These are phyloP conservation scores for Fusarium bulbicola DNA, from an alignment of 2,329 filamentous ascomycete species.

Conservation along the genomic window DNA sequence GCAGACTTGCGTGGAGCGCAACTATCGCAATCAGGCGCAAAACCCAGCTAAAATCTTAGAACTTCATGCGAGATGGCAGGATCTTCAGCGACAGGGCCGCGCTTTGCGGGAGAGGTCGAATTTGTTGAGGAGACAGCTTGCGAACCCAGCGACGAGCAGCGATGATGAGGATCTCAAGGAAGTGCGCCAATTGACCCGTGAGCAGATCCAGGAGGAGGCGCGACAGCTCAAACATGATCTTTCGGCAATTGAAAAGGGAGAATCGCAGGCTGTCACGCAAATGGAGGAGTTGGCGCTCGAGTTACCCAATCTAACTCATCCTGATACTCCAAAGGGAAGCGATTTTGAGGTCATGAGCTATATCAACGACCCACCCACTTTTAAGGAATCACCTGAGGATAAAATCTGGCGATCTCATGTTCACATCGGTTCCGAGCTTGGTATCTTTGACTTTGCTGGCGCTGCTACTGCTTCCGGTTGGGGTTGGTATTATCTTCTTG, in stretches of 20 bases:
- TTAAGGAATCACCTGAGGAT: constrained; percentile 41
- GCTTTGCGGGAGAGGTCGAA: constrained; percentile 74
- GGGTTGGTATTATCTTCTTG: constrained; percentile 98
- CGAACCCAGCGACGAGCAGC: constrained; percentile 59
- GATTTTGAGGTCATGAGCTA: constrained; percentile 74
- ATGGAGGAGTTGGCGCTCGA: constrained; percentile 79
- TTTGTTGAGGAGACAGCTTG: constrained; percentile 63
- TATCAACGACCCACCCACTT: constrained; percentile 76
- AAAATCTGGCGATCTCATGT: constrained; percentile 78
- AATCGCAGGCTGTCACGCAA: constrained; percentile 67
- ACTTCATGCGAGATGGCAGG: constrained; percentile 66
- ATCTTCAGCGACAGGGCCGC: constrained; percentile 68
- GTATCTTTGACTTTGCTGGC: constrained; percentile 87
- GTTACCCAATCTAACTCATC: constrained; percentile 86
- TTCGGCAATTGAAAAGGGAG: constrained; percentile 66
- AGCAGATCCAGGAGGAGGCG: constrained; percentile 70
- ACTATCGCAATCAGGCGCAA: constrained; percentile 70
- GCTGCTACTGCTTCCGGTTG: constrained; percentile 87
- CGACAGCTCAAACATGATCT: constrained; percentile 71
- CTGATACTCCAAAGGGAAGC: constrained; percentile 75
- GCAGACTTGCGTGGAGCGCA: constrained; percentile 84
- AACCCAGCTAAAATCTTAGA: constrained; percentile 65
- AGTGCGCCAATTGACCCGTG: constrained; percentile 52
- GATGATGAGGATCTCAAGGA: constrained; percentile 53
- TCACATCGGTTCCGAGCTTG: constrained; percentile 85